Conservation (phyloP, 176 grass and related monocot species). For the Lolium perenne region DNA sequence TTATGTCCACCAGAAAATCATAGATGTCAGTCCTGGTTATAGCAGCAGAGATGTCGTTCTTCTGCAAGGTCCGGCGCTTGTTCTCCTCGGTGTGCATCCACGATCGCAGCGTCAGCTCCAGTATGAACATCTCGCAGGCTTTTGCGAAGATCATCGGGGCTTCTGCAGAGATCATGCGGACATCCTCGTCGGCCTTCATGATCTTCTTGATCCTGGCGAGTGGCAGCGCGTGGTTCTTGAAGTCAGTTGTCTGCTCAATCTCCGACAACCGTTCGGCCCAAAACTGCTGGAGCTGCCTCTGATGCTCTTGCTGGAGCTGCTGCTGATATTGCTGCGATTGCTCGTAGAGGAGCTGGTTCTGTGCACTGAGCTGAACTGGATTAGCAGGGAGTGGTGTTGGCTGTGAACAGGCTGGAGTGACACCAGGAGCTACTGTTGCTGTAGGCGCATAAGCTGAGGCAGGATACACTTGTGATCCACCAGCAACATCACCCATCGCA, state of each 20-base stretch:
- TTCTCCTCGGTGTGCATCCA: conserved; percentile 36
- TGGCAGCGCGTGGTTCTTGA: conserved; percentile 31
- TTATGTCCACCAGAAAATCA: conserved; percentile 27
- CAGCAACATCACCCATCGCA: conserved; percentile 47
- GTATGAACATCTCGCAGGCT: conserved; percentile 39
- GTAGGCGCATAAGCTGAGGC: conserved; percentile 40
- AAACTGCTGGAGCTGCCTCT: conserved; percentile 30
- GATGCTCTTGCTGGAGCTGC: conserved; percentile 14
- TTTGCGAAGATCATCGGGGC: conserved; percentile 15
- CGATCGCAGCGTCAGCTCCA: conserved; percentile 32
- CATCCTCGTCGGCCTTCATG: conserved; percentile 22
- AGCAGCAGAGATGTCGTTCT: not conserved
- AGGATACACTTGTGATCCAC: conserved; percentile 59
- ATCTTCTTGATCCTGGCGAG: conserved; percentile 45
- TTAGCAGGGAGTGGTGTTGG: not conserved
- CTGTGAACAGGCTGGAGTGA: conserved; percentile 29
- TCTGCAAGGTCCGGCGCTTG: conserved; percentile 32
- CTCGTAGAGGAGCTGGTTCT: conserved; percentile 7
- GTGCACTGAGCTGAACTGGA: conserved; percentile 8
- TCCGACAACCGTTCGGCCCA: not conserved
- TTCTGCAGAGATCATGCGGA: not conserved
- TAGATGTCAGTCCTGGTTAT: not conserved
- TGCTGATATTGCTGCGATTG: conserved; percentile 5
- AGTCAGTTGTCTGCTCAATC: conserved; percentile 29
- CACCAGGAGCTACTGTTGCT: conserved; percentile 38